These are phyloP conservation scores for Ophiostoma sp. DNA, from an alignment of 2,329 filamentous ascomycete species.

Conservation along the genomic window DNA sequence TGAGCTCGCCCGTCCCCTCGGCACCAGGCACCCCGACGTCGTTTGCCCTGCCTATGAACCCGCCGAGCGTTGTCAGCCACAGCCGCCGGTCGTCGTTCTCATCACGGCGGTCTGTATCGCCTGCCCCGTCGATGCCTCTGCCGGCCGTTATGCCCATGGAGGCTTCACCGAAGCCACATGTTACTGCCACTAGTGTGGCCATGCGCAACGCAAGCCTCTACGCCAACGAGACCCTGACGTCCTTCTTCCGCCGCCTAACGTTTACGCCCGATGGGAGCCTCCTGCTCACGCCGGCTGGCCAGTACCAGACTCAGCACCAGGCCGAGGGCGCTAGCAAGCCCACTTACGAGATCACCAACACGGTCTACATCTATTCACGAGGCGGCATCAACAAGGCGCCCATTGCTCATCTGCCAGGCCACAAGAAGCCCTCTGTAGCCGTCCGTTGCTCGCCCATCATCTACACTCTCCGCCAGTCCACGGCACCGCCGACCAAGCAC, in stretches of 20 bases:
- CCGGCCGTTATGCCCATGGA: constrained; percentile 95
- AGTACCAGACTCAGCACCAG: constrained; percentile 81
- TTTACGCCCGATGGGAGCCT: constrained; percentile 96
- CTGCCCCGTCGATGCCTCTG: constrained; percentile 87
- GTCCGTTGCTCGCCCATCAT: constrained; percentile 90
- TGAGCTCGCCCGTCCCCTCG: constrained; percentile 81
- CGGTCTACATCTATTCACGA: constrained; percentile 96
- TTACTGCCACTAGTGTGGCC: constrained; percentile 44
- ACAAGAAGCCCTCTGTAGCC: constrained; percentile 97
- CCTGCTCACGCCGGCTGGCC: constrained; percentile 89
- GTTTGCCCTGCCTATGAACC: constrained; percentile 90
- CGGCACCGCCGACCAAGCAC: constrained; percentile 72
- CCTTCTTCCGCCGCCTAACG: constrained; percentile 90
- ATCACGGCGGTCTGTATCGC: constrained; percentile 82
- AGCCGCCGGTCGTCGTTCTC: constrained; percentile 95
- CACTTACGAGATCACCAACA: constrained; percentile 87
- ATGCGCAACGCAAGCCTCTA: constrained; percentile 88
- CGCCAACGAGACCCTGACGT: constrained; percentile 93
- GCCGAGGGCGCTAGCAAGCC: constrained; percentile 62
- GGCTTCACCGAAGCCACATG: constrained; percentile 76
- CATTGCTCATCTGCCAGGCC: constrained; percentile 89
- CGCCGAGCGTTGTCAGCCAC: constrained; percentile 82
- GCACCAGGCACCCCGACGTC: constrained; percentile 93
- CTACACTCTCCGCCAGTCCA: constrained; percentile 73
- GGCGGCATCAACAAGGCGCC: constrained; percentile 96